Evolutionary conservation across 371 early-diverging fungal genomes (phyloP).

Genomic region (Lichtheimia ornata): DNA sequence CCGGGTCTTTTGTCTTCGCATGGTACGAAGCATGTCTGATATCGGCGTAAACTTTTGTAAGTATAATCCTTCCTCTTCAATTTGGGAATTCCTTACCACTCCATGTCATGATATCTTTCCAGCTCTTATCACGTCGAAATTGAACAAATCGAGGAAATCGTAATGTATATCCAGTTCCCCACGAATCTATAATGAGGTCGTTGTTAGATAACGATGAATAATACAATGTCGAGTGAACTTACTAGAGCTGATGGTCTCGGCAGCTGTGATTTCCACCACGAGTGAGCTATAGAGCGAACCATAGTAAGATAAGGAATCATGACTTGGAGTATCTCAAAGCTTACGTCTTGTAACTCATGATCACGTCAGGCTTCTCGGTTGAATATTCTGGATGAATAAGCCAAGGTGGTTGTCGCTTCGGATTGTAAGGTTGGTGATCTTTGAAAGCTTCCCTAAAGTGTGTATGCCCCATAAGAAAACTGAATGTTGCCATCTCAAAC

Average conservation of each 20-base stretch:
- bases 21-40: no score
- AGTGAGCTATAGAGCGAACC: conserved; percentile 39
- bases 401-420: conserved; percentile 56
- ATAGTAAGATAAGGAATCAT: neutral
- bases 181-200: conserved; percentile 29
- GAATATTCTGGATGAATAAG: conserved; percentile 52
- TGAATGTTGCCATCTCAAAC: neutral
- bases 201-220: neutral
- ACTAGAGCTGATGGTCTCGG: conserved; percentile 57
- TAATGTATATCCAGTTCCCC: conserved; percentile 64
- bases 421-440: conserved; percentile 35
- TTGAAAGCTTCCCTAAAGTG: conserved; percentile 19
- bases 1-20: no score
- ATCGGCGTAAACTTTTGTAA: no score
- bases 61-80: neutral
- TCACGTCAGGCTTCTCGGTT: conserved; percentile 70
- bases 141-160: conserved; percentile 75
- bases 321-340: neutral
- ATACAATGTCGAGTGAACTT: conserved; percentile 2
- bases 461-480: neutral
- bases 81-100: conserved; percentile 22
- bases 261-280: conserved; percentile 70
- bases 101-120: conserved; percentile 57
- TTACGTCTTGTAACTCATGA: conserved; percentile 58
- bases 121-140: conserved; percentile 68